Evolutionary conservation across 2,329 filamentous ascomycete genomes (phyloP), one percentile per base, ranked within the genome.

Genomic region (Arthrobotrys musiformis): DNA sequence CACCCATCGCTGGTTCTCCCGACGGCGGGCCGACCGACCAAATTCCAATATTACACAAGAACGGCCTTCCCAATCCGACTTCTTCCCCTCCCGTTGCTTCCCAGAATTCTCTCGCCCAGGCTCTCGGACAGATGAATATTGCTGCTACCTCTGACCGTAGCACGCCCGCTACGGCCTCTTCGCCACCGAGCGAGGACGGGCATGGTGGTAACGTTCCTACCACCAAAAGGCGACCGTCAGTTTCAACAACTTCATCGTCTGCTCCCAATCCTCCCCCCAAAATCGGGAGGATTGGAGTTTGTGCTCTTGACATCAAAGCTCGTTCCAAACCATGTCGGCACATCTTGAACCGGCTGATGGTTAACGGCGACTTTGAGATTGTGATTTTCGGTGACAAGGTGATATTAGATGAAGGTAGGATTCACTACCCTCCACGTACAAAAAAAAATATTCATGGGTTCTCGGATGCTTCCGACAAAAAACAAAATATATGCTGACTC

Each of bases 361-460:
- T 92, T 35, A 94, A 96, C 79, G 89, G 91, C 60, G 94, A 98
- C 81, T 98, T 99, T 82, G 94, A 99, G 81, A 94, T 98, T 24
- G 91, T 97, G 78, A 94, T 99, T 11, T 99, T 99, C 85, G 96
- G 95, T 56, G 95, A 99, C 85, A 99, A 99, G 85, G 94, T 97
- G 48, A 99, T 99, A 80, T 87, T 99, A 37, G 95, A 99, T 82
- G 95, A 99, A 88, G 88, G 88, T 89, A 80, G 80, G 86, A 82
- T 24, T 30, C 30, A 44, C 60, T n/a, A n/a, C n/a, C n/a, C n/a
- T n/a, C n/a, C n/a, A n/a, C n/a, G n/a, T n/a, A n/a, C 40, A 17
- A 42, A 33, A 66, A 3, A 58, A 42, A 42, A 44, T 19, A 54
- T 37, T 44, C 28, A 37, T 24, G 33, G 30, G 33, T 58, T 33